Evolutionary conservation across 768 basidiomycete species (phyloP).

Genomic region (Fistulinella prunicolor): DNA sequence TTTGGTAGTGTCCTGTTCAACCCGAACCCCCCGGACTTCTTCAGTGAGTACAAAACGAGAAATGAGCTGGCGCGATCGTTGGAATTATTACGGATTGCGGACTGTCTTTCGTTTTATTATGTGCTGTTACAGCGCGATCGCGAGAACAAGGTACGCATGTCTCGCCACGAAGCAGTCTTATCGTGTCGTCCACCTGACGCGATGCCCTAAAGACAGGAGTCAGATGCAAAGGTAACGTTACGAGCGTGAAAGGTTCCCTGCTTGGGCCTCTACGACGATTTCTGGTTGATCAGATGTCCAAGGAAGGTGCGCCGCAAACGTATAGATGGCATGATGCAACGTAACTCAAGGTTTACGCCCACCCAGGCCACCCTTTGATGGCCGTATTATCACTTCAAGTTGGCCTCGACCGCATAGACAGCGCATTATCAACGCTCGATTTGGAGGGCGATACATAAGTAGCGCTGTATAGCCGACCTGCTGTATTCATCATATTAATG

Average conservation of each 20-base stretch:
- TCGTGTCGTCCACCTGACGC: neutral
- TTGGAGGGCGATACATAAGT: neutral
- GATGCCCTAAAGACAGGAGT: conserved; percentile 46
- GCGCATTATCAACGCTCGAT: conserved; percentile 30
- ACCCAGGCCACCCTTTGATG: conserved; percentile 28
- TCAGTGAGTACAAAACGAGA: conserved; percentile 36
- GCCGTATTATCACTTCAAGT: conserved; percentile 41
- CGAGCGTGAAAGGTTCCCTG: conserved; percentile 43
- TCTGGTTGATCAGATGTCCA: conserved; percentile 34
- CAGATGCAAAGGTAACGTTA: conserved; percentile 42
- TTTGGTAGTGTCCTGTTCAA: conserved; percentile 62
- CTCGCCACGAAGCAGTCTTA: neutral
- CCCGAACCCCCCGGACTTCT: conserved; percentile 52
- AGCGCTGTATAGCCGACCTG: conserved; percentile 1
- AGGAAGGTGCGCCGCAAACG: conserved; percentile 25
- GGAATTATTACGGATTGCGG: conserved; percentile 61
- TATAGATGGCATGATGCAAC: neutral
- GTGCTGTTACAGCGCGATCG: conserved; percentile 57
- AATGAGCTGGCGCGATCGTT: conserved; percentile 50
- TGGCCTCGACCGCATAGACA: conserved; percentile 48
- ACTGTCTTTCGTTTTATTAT: conserved; percentile 68
- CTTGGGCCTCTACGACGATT: conserved; percentile 43
- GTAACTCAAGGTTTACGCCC: conserved; percentile 2
- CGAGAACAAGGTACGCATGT: conserved; percentile 48
- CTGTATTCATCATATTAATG: no score